Percentiles rank a stretch among this genome's conserved stretches.
Conservation (phyloP, 2,329 filamentous ascomycete genomes). For the Colletotrichum neosansevieriae region DNA sequence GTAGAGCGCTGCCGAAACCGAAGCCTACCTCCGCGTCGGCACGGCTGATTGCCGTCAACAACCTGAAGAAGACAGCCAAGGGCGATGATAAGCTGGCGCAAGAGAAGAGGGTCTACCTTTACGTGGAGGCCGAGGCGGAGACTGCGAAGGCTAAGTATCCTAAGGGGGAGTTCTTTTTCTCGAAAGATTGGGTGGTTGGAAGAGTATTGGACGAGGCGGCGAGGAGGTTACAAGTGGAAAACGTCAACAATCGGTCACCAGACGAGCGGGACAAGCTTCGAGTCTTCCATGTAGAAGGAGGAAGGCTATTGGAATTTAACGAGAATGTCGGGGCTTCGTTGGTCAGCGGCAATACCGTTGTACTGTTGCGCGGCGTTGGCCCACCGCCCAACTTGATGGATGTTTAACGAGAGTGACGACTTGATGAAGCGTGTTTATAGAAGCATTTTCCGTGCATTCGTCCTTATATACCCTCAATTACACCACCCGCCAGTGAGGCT, state of each 20-base stretch:
- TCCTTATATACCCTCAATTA: conserved; percentile 34
- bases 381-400: conserved; percentile 81
- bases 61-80: conserved; percentile 88
- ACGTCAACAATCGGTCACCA: conserved; percentile 83
- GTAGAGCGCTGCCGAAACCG: conserved; percentile 69
- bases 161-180: conserved; percentile 84
- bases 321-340: conserved; percentile 84
- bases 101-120: conserved; percentile 90
- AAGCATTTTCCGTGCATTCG: conserved; percentile 12
- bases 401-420: conserved; percentile 41
- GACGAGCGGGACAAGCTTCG: conserved; percentile 84
- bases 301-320: conserved; percentile 85
- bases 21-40: conserved; percentile 73
- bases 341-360: conserved; percentile 88
- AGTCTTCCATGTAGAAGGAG: conserved; percentile 94
- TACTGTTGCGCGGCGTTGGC: conserved; percentile 87
- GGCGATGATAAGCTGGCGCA: conserved; percentile 84
- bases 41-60: conserved; percentile 77
- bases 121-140: conserved; percentile 90
- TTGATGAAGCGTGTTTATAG: conserved; percentile 34
- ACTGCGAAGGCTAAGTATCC: conserved; percentile 87
- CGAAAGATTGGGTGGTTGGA: conserved; percentile 89
- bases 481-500: conserved; percentile 18
- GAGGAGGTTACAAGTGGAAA: conserved; percentile 81
- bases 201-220: conserved; percentile 84